phyloP scores from a whole-genome alignment of 768 basidiomycete genomes.

The Phlebiopsis gigantea region DNA sequence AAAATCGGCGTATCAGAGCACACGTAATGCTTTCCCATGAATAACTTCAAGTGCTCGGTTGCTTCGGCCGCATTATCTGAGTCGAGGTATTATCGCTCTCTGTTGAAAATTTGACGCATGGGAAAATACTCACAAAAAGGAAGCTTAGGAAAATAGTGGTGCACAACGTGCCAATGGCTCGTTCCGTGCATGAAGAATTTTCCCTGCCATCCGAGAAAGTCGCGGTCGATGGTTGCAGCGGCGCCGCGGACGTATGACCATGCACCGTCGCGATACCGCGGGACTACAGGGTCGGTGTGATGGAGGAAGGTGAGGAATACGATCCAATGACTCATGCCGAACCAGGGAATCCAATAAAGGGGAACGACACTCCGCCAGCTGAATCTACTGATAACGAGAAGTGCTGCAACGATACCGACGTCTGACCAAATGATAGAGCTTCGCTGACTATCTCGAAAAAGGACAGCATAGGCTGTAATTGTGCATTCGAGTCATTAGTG shows the following conservation, averaged over 20 bases:
- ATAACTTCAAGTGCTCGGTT: constrained; percentile 22
- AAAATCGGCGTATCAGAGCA: constrained; percentile 25
- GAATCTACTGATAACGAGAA: neutral
- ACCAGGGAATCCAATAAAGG: neutral
- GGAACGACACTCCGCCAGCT: neutral
- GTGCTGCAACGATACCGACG: neutral
- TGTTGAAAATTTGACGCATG: neutral
- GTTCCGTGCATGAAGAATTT: constrained; percentile 18
- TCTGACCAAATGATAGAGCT: neutral
- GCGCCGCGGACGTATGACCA: constrained; percentile 57
- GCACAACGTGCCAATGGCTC: constrained; percentile 3
- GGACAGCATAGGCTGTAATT: neutral
- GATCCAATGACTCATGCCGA: neutral
- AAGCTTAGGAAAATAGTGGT: constrained; percentile 4
- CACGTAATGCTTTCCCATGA: constrained; percentile 26
- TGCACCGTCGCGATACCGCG: constrained; percentile 45
- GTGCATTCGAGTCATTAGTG: neutral
- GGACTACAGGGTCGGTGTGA: constrained; percentile 56
- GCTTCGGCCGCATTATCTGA: constrained; percentile 24
- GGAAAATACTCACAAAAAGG: neutral
- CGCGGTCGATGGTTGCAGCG: constrained; percentile 46
- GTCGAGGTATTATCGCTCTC: neutral
- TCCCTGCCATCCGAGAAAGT: constrained; percentile 27
- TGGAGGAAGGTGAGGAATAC: constrained; percentile 41
- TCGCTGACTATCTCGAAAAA: neutral